Evolutionary conservation across 2,329 filamentous ascomycete genomes (phyloP).

Genomic region (Exophiala aquamarina): DNA sequence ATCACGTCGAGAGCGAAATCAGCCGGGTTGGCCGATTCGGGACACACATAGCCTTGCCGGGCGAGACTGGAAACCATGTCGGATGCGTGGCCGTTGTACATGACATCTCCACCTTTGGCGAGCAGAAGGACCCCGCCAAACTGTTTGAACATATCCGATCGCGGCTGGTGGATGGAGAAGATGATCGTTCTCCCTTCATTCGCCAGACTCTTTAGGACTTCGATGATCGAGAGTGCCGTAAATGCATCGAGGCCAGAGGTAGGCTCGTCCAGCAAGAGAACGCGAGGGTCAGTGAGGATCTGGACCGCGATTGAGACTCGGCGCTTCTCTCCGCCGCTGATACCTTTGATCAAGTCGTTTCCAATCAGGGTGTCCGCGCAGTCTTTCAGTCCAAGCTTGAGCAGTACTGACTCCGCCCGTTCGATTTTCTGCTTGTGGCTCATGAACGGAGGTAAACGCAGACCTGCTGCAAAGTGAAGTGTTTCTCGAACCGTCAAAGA

Average conservation of each 20-base stretch:
- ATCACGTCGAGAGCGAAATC: slow-evolving; percentile 77
- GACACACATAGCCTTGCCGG: slow-evolving; percentile 61
- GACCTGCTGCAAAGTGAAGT: slow-evolving; percentile 71
- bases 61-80: slow-evolving; percentile 64
- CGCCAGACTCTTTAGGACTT: slow-evolving; percentile 67
- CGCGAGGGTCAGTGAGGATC: slow-evolving; percentile 75
- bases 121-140: slow-evolving; percentile 78
- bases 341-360: slow-evolving; percentile 77
- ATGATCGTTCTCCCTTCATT: slow-evolving; percentile 64
- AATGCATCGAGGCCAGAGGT: slow-evolving; percentile 81
- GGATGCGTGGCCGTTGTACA: slow-evolving; percentile 68
- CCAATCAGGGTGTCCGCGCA: slow-evolving; percentile 74
- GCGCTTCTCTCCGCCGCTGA: slow-evolving; percentile 82
- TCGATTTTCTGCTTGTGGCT: slow-evolving; percentile 59
- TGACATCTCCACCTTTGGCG: slow-evolving; percentile 68
- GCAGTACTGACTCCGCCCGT: slow-evolving; percentile 67
- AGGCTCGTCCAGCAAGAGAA: slow-evolving; percentile 80
- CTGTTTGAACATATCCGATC: slow-evolving; percentile 72
- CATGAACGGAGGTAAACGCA: slow-evolving; percentile 57
- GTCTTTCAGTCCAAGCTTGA: slow-evolving; percentile 68
- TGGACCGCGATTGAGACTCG: slow-evolving; percentile 77
- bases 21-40: slow-evolving; percentile 73
- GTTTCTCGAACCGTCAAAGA: slow-evolving; percentile 80
- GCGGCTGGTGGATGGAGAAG: slow-evolving; percentile 82
- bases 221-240: slow-evolving; percentile 73